Evolutionary conservation across 179 eudicot species (phyloP), one percentile per base, ranked within the genome.

Genomic region (Amaranthus tricolor): DNA sequence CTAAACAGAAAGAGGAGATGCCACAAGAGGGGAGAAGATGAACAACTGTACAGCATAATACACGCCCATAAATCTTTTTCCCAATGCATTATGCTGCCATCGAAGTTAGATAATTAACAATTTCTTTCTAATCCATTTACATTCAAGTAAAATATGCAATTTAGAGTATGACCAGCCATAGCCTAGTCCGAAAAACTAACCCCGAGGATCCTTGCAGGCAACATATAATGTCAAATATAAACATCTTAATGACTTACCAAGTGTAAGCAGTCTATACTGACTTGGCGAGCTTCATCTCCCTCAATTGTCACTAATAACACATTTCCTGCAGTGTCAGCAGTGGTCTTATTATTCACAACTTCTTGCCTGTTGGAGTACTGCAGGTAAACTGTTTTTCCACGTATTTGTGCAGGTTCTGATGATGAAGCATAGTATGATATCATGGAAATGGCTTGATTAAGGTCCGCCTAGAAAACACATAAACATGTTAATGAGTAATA

Each of bases 71-170:
- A 78, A 74, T 79, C 91, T 93, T 95, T 93, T 95, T 86, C 97
- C 96, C 83, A 81, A 91, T 83, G 97, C 94, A 91, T 71, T 88
- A 89, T 89, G 99, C 99, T 91, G 99, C 99, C 99, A 96, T 87
- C 83, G 91, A 87, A 93, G 99, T 86, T 82, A 86, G 80, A 82
- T 92, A 98, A 97, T 93, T 89, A 89, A 85, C 77, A 95, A 84
- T 82, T n/a, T n/a, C 98, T 98, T 96, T 97, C 96, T 93, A 96
- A 96, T 91, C 84, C 95, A 93, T 90, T 87, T 83, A 89, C 89
- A 87, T 87, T 88, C 77, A 80, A 74, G 97, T 96, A 88, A 96
- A 95, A 89, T 54, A 86, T 77, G 81, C 66, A 79, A 78, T 82
- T 85, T 76, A 80, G 86, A 93, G 80, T 84, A 87, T 66, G 86